Evolutionary conservation across 495 filamentous ascomycete genomes (phyloP).

Genomic region (Pyrenopolyporus hunteri): DNA sequence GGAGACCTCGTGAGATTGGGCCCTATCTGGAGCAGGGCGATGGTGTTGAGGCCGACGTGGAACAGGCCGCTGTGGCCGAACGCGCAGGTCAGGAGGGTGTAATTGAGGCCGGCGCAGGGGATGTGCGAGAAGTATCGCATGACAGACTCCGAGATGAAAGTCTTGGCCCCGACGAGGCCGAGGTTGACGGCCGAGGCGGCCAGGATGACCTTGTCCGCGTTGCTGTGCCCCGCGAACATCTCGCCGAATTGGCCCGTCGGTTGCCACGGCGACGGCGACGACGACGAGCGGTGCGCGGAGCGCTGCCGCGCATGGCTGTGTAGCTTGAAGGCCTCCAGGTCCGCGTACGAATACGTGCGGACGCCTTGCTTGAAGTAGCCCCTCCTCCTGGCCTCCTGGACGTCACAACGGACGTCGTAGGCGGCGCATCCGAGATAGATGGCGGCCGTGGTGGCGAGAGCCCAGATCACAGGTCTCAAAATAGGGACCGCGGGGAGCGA

Average conservation of each 20-base stretch:
- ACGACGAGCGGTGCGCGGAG: not conserved
- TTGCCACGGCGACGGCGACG: not conserved
- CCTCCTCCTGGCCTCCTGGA: slow-evolving; percentile 8
- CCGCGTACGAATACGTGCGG: slow-evolving; percentile 24
- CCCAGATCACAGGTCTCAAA: slow-evolving; percentile 38
- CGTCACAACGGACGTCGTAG: slow-evolving; percentile 39
- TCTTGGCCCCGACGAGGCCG: slow-evolving; percentile 5
- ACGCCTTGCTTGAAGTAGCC: not conserved
- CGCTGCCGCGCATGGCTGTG: not conserved
- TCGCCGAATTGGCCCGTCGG: not conserved
- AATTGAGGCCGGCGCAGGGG: slow-evolving; percentile 26
- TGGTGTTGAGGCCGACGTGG: slow-evolving; percentile 31
- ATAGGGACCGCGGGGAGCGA: slow-evolving; percentile 23
- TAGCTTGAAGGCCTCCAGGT: slow-evolving; percentile 16
- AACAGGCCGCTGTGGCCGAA: slow-evolving; percentile 36
- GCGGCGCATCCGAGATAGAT: slow-evolving; percentile 42
- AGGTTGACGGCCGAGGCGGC: slow-evolving; percentile 23
- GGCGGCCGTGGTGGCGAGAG: slow-evolving; percentile 26
- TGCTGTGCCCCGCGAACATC: slow-evolving; percentile 5
- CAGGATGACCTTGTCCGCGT: slow-evolving; percentile 15
- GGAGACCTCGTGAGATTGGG: slow-evolving; percentile 17
- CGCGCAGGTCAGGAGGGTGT: slow-evolving; percentile 39
- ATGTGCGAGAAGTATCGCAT: slow-evolving; percentile 20
- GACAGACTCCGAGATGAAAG: not conserved
- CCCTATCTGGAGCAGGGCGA: slow-evolving; percentile 23